Conservation (phyloP, 192 early-diverging fungal species). For the Spinellus fusiger region DNA sequence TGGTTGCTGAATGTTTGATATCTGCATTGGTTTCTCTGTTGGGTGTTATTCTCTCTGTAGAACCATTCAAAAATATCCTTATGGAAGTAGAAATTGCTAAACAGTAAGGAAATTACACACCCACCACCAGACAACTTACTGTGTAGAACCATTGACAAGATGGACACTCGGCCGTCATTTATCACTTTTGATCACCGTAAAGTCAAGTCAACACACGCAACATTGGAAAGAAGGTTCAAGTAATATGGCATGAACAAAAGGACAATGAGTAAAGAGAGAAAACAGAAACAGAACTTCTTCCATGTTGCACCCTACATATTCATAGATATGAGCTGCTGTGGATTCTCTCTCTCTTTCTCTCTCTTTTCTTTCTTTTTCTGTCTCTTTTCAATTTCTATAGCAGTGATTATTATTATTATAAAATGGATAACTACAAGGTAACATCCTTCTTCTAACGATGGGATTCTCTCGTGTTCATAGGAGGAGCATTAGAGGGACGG, state of each 20-base stretch:
- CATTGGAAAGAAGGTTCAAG: constrained; percentile 15
- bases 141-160: constrained; percentile 50
- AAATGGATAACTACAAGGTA: not conserved
- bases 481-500: not conserved
- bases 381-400: constrained; percentile 4
- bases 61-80: constrained; percentile 49
- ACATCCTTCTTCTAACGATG: not conserved
- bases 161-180: constrained; percentile 55
- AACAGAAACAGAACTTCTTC: not conserved
- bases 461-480: not conserved
- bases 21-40: constrained; percentile 42
- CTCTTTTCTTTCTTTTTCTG: not conserved
- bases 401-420: no score
- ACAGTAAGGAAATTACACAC: constrained; percentile 35
- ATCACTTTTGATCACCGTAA: constrained; percentile 52
- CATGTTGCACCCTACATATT: not conserved
- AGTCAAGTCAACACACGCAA: constrained; percentile 4
- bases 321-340: no score
- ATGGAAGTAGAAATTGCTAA: constrained; percentile 58
- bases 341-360: no score
- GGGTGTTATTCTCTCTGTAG: constrained; percentile 44
- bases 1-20: constrained; percentile 39
- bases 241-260: not conserved
- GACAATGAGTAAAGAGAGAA: not conserved
- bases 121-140: not conserved